Conservation (phyloP, 2,329 filamentous ascomycete genomes). For the Colletotrichum sublineola region DNA sequence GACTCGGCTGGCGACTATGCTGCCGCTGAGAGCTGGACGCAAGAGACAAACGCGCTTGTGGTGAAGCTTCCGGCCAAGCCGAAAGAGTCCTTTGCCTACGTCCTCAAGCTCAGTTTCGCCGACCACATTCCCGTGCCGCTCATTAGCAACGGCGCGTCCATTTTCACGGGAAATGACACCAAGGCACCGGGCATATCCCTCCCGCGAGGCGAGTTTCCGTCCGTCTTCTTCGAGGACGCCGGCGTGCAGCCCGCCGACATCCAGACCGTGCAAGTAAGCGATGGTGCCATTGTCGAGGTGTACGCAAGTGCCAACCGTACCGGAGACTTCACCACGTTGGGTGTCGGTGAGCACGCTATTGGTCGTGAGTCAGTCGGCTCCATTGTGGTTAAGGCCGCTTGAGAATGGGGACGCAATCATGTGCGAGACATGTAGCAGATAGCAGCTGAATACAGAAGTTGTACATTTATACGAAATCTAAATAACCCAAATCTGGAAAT, state of each 20-base stretch:
- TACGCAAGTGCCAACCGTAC: background rate
- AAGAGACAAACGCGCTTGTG: background rate
- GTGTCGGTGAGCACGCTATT: background rate
- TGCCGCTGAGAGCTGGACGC: background rate
- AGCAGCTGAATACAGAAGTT: too few species aligned
- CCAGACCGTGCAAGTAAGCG: background rate
- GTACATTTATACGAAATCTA: too few species aligned
- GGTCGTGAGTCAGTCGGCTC: background rate
- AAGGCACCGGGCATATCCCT: background rate
- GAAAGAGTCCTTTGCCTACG: background rate
- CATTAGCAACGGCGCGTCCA: background rate
- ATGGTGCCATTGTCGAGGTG: background rate
- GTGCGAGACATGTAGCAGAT: background rate
- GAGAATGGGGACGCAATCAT: too few species aligned
- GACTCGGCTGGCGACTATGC: background rate
- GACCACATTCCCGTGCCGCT: background rate
- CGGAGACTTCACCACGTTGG: background rate
- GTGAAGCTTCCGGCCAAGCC: background rate
- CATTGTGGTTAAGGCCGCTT: background rate
- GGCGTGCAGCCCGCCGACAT: background rate
- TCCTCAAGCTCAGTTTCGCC: slow-evolving; percentile 1
- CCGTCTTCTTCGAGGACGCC: background rate
- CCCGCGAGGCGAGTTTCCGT: background rate
- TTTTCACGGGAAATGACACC: background rate
- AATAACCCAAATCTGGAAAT: too few species aligned